phyloP scores from a whole-genome alignment of 768 basidiomycete genomes.

The Boletus sensibilis region DNA sequence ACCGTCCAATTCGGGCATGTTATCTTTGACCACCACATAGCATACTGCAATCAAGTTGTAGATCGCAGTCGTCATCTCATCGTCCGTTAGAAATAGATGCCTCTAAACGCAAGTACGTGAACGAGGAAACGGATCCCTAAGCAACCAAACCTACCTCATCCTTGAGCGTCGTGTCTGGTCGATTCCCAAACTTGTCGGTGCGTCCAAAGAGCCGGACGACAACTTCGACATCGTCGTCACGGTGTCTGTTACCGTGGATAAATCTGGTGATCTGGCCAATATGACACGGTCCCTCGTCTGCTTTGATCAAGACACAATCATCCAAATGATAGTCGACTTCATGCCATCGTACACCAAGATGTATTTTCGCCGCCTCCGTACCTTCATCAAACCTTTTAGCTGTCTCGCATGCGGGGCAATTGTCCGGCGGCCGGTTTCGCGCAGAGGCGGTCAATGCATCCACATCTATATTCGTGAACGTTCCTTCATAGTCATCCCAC shows the following conservation, averaged over 20 bases:
- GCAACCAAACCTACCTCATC: constrained; percentile 50
- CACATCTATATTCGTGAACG: constrained; percentile 44
- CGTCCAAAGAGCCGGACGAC: constrained; percentile 50
- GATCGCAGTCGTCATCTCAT: constrained; percentile 33
- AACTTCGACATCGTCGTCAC: constrained; percentile 26
- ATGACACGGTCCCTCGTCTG: constrained; percentile 48
- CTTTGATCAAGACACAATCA: constrained; percentile 58
- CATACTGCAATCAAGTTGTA: constrained; percentile 48
- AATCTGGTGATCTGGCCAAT: constrained; percentile 53
- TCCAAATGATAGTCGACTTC: constrained; percentile 55
- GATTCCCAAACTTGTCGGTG: constrained; percentile 35
- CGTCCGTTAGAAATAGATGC: constrained; percentile 60
- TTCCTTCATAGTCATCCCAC: constrained; percentile 45
- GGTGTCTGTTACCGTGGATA: constrained; percentile 17
- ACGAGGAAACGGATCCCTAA: not conserved
- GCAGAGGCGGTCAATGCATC: constrained; percentile 15
- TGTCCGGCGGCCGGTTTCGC: constrained; percentile 40
- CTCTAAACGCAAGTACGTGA: constrained; percentile 38
- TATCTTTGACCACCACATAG: constrained; percentile 42
- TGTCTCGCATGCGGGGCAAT: constrained; percentile 52
- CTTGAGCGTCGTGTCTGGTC: constrained; percentile 41
- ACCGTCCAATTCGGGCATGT: constrained; percentile 34
- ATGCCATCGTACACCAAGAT: constrained; percentile 44
- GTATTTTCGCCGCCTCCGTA: constrained; percentile 27
- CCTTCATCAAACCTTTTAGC: constrained; percentile 35